phyloP scores from a whole-genome alignment of 73 alveolate genomes.

The Paramecium sexaurelia region DNA sequence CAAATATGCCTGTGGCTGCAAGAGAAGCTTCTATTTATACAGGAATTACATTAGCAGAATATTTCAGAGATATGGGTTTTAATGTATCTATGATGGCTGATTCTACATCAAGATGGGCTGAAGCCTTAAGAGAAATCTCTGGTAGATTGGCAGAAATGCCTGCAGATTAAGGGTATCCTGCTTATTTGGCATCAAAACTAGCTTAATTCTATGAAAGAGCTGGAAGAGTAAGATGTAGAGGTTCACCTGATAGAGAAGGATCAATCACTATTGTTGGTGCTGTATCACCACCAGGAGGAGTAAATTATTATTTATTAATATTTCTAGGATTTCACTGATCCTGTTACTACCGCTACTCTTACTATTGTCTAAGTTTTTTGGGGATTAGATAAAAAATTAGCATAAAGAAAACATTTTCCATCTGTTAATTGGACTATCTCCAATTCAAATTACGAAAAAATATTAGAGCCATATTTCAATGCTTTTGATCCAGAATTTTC shows the following conservation, averaged over 20 bases:
- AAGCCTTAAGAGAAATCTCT: slow-evolving; percentile 99
- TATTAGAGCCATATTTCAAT: slow-evolving; percentile 89
- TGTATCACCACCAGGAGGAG: slow-evolving; percentile 98
- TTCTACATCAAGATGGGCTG: slow-evolving; percentile 99
- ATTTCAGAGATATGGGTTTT: slow-evolving; percentile 99
- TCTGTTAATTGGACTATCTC: slow-evolving; percentile 98
- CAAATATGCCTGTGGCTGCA: slow-evolving; percentile 99
- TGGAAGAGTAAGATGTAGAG: slow-evolving; percentile 98
- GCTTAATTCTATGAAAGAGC: slow-evolving; percentile 99
- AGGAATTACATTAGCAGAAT: slow-evolving; percentile 99
- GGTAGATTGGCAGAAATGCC: slow-evolving; percentile 99
- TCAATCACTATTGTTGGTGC: slow-evolving; percentile 88
- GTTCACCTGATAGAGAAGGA: slow-evolving; percentile 98
- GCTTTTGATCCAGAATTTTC: slow-evolving; percentile 95
- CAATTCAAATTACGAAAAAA: slow-evolving; percentile 95
- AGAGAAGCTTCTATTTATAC: slow-evolving; percentile 98
- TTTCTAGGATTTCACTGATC: slow-evolving; percentile 96
- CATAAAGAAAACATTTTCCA: slow-evolving; percentile 99
- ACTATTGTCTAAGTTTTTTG: slow-evolving; percentile 98
- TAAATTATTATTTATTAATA: background rate
- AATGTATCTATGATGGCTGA: slow-evolving; percentile 99
- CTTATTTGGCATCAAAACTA: slow-evolving; percentile 94
- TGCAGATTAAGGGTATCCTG: slow-evolving; percentile 99
- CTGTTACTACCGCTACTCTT: slow-evolving; percentile 98
- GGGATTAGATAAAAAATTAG: slow-evolving; percentile 98